Evolutionary conservation across 2,329 filamentous ascomycete species (phyloP).

Genomic region (Lasiodiplodia sp.): DNA sequence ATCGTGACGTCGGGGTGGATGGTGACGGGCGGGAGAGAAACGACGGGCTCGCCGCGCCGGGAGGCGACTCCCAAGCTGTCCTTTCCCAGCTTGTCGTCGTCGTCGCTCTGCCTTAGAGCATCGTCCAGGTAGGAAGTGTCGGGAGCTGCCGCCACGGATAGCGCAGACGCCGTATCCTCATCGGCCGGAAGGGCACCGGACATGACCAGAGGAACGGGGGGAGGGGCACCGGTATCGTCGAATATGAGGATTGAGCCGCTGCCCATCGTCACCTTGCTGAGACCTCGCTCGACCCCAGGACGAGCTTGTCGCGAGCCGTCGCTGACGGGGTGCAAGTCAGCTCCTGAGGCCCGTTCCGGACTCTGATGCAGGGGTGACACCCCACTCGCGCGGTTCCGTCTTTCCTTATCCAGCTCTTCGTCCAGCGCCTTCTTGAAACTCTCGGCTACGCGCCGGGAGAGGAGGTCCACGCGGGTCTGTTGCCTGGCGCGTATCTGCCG

Average conservation of each 20-base stretch:
- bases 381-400: constrained; percentile 32
- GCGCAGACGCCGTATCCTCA: neutral
- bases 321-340: constrained; percentile 14
- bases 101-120: constrained; percentile 13
- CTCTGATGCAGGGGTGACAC: constrained; percentile 8
- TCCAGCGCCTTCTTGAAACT: constrained; percentile 80
- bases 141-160: constrained; percentile 7
- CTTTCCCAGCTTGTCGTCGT: neutral
- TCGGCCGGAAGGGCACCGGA: constrained; percentile 52
- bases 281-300: constrained; percentile 28
- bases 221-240: constrained; percentile 70
- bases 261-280: constrained; percentile 73
- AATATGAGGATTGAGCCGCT: constrained; percentile 92
- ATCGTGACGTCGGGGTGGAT: constrained; percentile 21
- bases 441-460: constrained; percentile 79
- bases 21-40: constrained; percentile 28
- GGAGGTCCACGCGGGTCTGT: constrained; percentile 76
- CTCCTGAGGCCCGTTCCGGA: neutral
- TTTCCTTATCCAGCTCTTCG: constrained; percentile 59
- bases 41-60: neutral
- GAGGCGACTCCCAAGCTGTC: constrained; percentile 3
- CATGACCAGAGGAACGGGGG: constrained; percentile 62
- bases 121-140: constrained; percentile 21
- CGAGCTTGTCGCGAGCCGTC: constrained; percentile 17
- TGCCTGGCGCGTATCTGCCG: constrained; percentile 31